Percentiles rank a stretch among this genome's conserved stretches.
Conservation (phyloP, 805 yeast species). For the Trichomonascus vanleenenianus region DNA sequence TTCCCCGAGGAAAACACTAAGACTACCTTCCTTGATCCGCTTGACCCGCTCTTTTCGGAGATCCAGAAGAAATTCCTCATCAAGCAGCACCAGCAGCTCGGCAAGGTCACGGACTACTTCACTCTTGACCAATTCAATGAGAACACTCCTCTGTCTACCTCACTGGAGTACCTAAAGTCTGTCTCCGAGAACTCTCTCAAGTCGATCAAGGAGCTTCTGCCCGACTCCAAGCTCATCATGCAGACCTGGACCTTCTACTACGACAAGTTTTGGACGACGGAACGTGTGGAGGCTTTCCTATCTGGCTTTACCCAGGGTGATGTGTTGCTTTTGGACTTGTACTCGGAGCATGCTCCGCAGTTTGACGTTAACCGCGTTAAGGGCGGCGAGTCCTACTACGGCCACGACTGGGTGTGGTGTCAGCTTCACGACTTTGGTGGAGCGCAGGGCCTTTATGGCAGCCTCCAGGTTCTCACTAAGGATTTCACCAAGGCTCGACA, state of each 20-base stretch:
- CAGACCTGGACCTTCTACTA: constrained; percentile 14
- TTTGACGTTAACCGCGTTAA: constrained; percentile 5
- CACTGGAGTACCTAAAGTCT: constrained; percentile 7
- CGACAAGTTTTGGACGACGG: constrained; percentile 9
- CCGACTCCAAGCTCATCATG: constrained; percentile 11
- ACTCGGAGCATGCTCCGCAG: constrained; percentile 9
- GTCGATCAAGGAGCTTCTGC: constrained; percentile 3
- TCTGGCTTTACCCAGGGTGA: constrained; percentile 9
- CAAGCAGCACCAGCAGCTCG: constrained; percentile 4
- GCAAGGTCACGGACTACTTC: constrained; percentile 6
- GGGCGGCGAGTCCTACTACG: constrained; percentile 5
- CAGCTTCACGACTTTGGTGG: constrained; percentile 15
- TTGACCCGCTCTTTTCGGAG: constrained; percentile 10
- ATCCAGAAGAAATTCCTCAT: constrained; percentile 9
- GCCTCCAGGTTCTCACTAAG: constrained; percentile 8
- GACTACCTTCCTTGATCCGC: constrained; percentile 12
- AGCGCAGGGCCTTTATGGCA: constrained; percentile 11
- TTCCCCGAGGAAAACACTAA: constrained; percentile 10
- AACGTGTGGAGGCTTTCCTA: constrained; percentile 9
- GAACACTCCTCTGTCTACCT: constrained; percentile 10
- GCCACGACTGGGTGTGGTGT: constrained; percentile 15
- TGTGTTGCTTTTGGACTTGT: constrained; percentile 9
- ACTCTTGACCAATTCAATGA: constrained; percentile 15
- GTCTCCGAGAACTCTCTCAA: constrained; percentile 6
- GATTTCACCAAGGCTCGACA: constrained; percentile 8